phyloP scores from a whole-genome alignment of 805 yeast genomes.

The Candida multigemmis region DNA sequence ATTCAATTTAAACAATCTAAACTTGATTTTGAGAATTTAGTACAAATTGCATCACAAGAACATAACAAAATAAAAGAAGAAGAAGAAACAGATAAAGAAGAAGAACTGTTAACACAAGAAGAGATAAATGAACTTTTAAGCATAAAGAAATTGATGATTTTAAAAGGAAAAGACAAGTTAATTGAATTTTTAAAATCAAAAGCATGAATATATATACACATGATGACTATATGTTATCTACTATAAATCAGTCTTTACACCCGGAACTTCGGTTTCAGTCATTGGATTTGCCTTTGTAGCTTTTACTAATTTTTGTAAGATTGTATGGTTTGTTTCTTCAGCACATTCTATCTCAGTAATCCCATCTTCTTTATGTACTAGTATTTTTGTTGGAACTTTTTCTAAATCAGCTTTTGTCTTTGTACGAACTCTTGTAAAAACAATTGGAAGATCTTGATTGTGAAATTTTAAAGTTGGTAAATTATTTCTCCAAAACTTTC shows the following conservation, averaged over 20 bases:
- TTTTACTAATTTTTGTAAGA: constrained; percentile 47
- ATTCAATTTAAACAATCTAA: constrained; percentile 19
- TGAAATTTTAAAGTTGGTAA: constrained; percentile 76
- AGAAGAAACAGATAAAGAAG: constrained; percentile 5
- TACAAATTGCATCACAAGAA: constrained; percentile 27
- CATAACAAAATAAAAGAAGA: constrained; percentile 4
- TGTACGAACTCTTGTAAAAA: constrained; percentile 46
- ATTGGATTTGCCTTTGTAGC: constrained; percentile 45
- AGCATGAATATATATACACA: constrained; percentile 5
- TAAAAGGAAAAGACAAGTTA: constrained; percentile 63
- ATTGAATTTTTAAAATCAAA: constrained; percentile 42
- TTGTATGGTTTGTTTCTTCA: constrained; percentile 37
- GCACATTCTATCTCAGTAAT: constrained; percentile 44
- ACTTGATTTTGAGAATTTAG: constrained; percentile 39
- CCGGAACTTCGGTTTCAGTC: constrained; percentile 35
- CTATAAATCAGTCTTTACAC: constrained; percentile 2
- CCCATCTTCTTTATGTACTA: constrained; percentile 24
- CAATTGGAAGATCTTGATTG: constrained; percentile 62
- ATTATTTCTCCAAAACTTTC: constrained; percentile 65
- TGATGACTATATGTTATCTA: constrained; percentile 1
- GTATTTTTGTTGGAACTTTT: constrained; percentile 38
- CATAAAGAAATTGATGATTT: constrained; percentile 51
- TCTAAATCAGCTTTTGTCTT: constrained; percentile 25
- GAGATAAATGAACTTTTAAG: constrained; percentile 46
- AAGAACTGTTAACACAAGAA: constrained; percentile 5